Conservation (phyloP, 2,329 filamentous ascomycete species). For the Verruconis gallopava region DNA sequence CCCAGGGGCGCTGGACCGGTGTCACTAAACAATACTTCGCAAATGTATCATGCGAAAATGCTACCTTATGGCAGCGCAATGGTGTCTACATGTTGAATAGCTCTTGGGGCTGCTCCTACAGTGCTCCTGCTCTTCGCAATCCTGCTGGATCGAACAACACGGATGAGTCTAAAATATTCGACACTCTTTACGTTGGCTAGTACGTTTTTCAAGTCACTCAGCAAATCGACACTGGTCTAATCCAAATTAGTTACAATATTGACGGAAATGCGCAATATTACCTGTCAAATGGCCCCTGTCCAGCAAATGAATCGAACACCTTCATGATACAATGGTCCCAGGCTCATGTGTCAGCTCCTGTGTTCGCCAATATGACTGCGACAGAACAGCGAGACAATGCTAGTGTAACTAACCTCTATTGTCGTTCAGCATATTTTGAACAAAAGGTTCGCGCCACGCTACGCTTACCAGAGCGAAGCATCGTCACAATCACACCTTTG, state of each 20-base stretch:
- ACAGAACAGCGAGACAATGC: background rate
- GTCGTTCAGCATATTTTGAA: conserved; percentile 33
- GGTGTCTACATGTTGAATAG: conserved; percentile 13
- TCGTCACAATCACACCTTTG: conserved; percentile 13
- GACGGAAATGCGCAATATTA: conserved; percentile 22
- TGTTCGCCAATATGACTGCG: conserved; percentile 1
- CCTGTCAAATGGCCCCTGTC: conserved; percentile 20
- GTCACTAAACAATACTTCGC: conserved; percentile 23
- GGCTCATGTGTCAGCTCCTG: background rate
- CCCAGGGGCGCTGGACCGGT: conserved; percentile 11
- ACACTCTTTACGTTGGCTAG: conserved; percentile 33
- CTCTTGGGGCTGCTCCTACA: conserved; percentile 16
- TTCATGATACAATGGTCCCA: conserved; percentile 26
- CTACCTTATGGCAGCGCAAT: conserved; percentile 7
- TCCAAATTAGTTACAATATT: conserved; percentile 19
- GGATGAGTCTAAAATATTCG: conserved; percentile 15
- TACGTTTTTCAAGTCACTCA: background rate
- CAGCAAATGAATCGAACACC: conserved; percentile 21
- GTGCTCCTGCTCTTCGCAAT: background rate
- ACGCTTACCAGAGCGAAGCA: conserved; percentile 13
- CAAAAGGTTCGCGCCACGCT: conserved; percentile 33
- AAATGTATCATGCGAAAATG: conserved; percentile 22
- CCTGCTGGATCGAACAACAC: background rate
- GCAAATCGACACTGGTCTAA: background rate
- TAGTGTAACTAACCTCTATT: conserved; percentile 28